Base-by-base conservation (phyloP, 2,329 filamentous ascomycete species). In the Botrytis pseudocinerea region DNA sequence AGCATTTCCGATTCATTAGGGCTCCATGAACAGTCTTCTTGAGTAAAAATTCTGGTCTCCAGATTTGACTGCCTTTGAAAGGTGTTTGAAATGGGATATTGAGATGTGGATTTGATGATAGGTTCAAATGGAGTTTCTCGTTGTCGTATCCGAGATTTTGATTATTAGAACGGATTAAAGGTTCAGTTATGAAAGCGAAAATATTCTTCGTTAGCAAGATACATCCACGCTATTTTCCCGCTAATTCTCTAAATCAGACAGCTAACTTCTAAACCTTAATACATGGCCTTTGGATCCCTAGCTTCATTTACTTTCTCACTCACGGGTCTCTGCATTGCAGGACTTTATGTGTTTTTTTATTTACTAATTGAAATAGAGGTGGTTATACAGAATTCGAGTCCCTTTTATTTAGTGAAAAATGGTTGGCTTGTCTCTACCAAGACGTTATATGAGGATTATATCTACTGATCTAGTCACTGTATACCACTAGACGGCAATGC, bases 351-450 rank as follows among this genome's bases (percentile, higher is more conserved):
- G 32, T 32, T 32, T 32, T 32, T 32, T 32, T 32, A 32, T 32
- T 32, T n/a, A 3, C 10, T n/a, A 22, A 51, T 14, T 0, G 0
- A 6, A 1, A n/a, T 25, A 4, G 9, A 51, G 4, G 25, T 51
- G 25, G 1, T 54, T 54, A n/a, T 54, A 3, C n/a, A n/a, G 4
- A 22, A 25, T 54, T 54, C 4, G 4, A 16, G 12, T n/a, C 12
- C 25, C 48, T 54, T 14, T 14, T 3, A 1, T n/a, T 1, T 1
- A n/a, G 48, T n/a, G 1, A 54, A 54, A 51, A n/a, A 2, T 51
- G 9, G 9, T 3, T n/a, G 0, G 0, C 2, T n/a, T 1, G 25
- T 25, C 22, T 51, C 2, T 12, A 25, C 1, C 7, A 20, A 20
- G 42, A 44, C 18, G 2, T 44, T 18, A 44, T 44, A 18, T 44